Evolutionary conservation across 306 rosid genomes (phyloP), one percentile per base, ranked within the genome.

Genomic region (Trifolium repens): DNA sequence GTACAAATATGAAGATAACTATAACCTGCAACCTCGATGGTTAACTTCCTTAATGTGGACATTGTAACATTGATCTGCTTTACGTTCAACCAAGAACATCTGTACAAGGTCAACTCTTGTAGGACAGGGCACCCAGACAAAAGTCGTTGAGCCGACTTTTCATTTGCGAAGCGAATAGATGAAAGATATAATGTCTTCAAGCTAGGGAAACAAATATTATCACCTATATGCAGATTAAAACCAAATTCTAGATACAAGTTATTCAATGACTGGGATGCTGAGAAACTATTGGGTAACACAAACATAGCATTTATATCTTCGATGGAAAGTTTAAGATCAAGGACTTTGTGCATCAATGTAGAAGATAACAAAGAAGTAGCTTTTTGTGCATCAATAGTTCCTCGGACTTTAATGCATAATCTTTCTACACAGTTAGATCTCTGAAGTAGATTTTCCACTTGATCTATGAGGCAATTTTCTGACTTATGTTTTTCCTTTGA

Each of bases 71-170:
- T 58, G 15, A 44, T 13, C 4, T 16, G 37, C 67, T 65, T 15
- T 66, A 43, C 7, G 30, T 32, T 69, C 54, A 12, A 17, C 71
- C 76, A 69, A 46, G 7, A 5, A 69, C 63, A 69, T 17, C 16
- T 22, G 6, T 2, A 24, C 44, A 78, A 44, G 57, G 76, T 47
- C 40, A 78, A 70, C 15, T 70, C 30, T 35, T 70, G 43, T 5
- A 78, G 22, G 9, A 78, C 65, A 35, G 59, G 71, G 30, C 62
- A 77, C 17, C 40, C 43, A 19, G 76, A 78, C 11, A 69, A 60
- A 22, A 78, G 71, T 17, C 34, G 58, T 40, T 78, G 39, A 24
- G 19, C 12, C 1, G 78, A 62, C 64, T 65, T 52, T 9, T 72
- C 73, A 54, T 79, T 69, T 55, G 50, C n/a, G 5, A 66, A 79